Conservation (phyloP, 306 rosid genomes). For the Morella rubra region DNA sequence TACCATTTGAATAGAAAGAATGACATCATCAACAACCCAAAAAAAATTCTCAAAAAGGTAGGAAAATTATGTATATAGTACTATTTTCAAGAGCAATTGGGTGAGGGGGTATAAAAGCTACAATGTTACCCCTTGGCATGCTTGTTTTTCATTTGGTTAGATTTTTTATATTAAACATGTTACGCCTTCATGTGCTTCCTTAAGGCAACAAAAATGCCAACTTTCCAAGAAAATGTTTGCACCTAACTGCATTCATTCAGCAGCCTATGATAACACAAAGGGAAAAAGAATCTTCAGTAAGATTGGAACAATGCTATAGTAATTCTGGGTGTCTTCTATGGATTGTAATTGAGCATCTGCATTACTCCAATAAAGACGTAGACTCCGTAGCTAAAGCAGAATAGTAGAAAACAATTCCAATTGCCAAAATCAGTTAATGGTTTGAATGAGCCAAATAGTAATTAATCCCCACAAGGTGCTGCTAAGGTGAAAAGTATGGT, state of each 20-base stretch:
- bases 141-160: too few species aligned
- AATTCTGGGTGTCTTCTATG: background rate
- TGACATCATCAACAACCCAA: conserved; percentile 23
- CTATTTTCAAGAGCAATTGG: background rate
- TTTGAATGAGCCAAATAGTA: background rate
- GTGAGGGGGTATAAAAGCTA: too few species aligned
- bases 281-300: conserved; percentile 1
- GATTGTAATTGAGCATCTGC: background rate
- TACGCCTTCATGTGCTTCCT: background rate
- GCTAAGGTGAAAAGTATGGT: background rate
- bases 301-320: background rate
- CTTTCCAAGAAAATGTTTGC: background rate
- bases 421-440: background rate
- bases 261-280: background rate
- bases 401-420: background rate
- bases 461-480: background rate
- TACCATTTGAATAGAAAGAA: conserved; percentile 21
- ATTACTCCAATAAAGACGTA: background rate
- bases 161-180: too few species aligned
- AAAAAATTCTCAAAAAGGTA: too few species aligned
- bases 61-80: background rate
- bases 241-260: background rate
- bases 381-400: background rate
- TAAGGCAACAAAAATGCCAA: background rate
- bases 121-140: too few species aligned